Evolutionary conservation across 1,284 basidiomycete species (phyloP), one percentile per base, ranked within the genome.

Genomic region (Phellinidium pouzarii): DNA sequence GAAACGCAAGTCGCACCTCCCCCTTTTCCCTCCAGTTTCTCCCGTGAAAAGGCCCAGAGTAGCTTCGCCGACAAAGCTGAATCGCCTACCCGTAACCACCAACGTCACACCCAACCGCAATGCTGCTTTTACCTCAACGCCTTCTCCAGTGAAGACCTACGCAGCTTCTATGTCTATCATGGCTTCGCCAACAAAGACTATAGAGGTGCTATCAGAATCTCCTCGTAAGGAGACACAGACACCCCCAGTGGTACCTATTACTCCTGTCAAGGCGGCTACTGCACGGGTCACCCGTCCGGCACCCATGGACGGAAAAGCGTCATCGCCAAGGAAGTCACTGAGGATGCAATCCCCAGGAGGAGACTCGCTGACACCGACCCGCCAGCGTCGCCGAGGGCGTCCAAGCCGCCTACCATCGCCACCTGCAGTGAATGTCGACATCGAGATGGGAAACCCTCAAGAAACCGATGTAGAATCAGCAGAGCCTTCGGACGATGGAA

Each of bases 281-380:
- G n/a, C 29, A 9, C 43, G 50, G 11, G 7, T 26, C 9, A 31
- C n/a, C 11, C 31, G 4, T 5, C 23, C 36, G 17, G 20, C 19
- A 11, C 8, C 17, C 40, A 9, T 14, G 6, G 19, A n/a, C n/a
- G n/a, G 20, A 53, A 38, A 44, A 19, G 29, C 20, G 41, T n/a
- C 42, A 14, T 50, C 53, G 9, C 48, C 48, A 12, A 43, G 34
- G 23, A 55, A 50, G 36, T 29, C 43, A 25, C 19, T 38, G 12
- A 43, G 29, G 11, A 36, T 23, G 12, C 8, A 31, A 14, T 20
- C 26, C n/a, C 8, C 53, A 6, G 23, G 22, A 8, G 22, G 19
- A n/a, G 53, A 40, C 20, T 50, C 50, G 11, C 40, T 44, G 29
- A 55, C 54, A 41, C 53, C 48, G n/a, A 55, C 53, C 8, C 45